A percentile compares a stretch with the other conserved stretches of the same genome.
Conservation (phyloP, 495 filamentous ascomycete genomes). For the Penicillium crystallinum region DNA sequence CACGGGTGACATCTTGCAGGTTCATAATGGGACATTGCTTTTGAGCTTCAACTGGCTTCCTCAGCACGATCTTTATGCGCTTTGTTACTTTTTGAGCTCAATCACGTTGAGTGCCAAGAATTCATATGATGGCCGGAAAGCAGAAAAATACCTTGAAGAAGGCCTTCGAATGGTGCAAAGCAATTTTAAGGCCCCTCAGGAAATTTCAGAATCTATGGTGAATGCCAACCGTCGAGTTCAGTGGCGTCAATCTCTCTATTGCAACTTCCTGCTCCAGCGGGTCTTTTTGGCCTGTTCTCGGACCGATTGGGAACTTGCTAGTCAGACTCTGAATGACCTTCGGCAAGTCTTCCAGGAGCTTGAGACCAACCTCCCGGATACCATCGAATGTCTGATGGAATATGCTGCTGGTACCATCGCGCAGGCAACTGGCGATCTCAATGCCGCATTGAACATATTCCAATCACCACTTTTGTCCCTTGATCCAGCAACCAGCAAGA, state of each 20-base stretch:
- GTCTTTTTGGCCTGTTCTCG: conserved; percentile 55
- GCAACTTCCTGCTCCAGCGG: conserved; percentile 54
- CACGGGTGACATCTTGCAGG: conserved; percentile 42
- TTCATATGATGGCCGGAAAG: conserved; percentile 58
- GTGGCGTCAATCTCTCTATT: conserved; percentile 51
- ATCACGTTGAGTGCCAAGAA: conserved; percentile 61
- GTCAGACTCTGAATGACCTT: conserved; percentile 38
- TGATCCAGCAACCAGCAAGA: conserved; percentile 39
- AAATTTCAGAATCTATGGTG: conserved; percentile 43
- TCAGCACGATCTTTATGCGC: conserved; percentile 59
- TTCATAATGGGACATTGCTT: conserved; percentile 39
- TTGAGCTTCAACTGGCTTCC: conserved; percentile 62
- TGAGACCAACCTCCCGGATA: conserved; percentile 34
- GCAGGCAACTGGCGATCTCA: conserved; percentile 72
- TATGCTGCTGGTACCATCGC: conserved; percentile 74
- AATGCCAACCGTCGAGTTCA: conserved; percentile 38
- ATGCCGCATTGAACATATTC: conserved; percentile 60
- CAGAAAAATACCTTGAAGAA: conserved; percentile 61
- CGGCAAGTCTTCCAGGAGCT: conserved; percentile 30
- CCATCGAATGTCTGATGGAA: conserved; percentile 42
- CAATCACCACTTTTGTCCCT: conserved; percentile 52
- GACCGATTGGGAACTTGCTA: conserved; percentile 59
- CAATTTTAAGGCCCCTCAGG: conserved; percentile 40
- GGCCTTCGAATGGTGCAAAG: conserved; percentile 55
- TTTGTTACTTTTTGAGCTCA: conserved; percentile 71